Evolutionary conservation across 164 flowering plant genomes (phyloP).

Genomic region (Platanus orientalis): DNA sequence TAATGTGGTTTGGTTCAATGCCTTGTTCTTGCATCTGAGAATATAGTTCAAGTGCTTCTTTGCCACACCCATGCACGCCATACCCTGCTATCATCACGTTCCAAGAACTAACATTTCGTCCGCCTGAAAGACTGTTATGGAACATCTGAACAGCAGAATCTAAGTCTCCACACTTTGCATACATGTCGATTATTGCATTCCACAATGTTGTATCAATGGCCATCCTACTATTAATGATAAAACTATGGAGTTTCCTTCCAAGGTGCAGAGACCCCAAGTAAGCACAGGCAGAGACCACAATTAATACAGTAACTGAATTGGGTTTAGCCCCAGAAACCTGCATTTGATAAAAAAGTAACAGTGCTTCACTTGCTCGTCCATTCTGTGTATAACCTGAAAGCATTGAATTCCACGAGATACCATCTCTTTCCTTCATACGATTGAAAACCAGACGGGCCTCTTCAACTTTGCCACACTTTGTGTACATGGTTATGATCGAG

Average conservation of each 20-base stretch:
- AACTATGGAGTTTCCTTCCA: constrained; percentile 35
- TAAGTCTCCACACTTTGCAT: constrained; percentile 44
- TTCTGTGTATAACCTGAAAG: constrained; percentile 41
- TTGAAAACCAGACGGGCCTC: constrained; percentile 30
- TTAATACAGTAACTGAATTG: constrained; percentile 37
- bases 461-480: constrained; percentile 31
- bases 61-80: constrained; percentile 43
- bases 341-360: constrained; percentile 39
- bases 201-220: constrained; percentile 22
- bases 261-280: constrained; percentile 34
- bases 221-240: constrained; percentile 18
- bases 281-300: constrained; percentile 35
- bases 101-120: constrained; percentile 33
- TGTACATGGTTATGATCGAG: constrained; percentile 36
- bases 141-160: constrained; percentile 32
- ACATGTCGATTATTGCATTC: constrained; percentile 48
- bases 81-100: constrained; percentile 43
- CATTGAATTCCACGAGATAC: constrained; percentile 47
- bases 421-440: constrained; percentile 28
- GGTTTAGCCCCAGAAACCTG: constrained; percentile 20
- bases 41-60: constrained; percentile 30
- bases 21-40: constrained; percentile 33
- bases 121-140: constrained; percentile 10
- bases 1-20: constrained; percentile 37
- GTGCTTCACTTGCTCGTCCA: constrained; percentile 38